phyloP scores from a whole-genome alignment of 345 rosid species.

The Corchorus olitorius region DNA sequence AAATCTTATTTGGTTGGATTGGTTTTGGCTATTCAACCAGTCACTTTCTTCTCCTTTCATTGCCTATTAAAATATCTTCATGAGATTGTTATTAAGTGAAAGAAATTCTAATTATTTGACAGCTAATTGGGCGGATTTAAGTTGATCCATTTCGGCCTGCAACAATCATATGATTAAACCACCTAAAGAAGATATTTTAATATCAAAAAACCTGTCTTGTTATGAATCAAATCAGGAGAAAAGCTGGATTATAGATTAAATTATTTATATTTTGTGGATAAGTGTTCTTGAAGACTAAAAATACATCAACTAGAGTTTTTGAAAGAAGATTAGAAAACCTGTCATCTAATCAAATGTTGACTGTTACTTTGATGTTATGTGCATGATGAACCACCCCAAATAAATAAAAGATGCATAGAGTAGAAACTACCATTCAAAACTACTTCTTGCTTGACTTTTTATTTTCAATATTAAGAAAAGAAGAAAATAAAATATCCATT shows the following conservation, averaged over 20 bases:
- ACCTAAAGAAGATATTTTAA: background rate
- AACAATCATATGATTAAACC: conserved; percentile 13
- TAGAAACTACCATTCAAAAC: background rate
- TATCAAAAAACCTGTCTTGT: background rate
- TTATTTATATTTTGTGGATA: background rate
- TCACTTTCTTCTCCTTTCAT: conserved; percentile 23
- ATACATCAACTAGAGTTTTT: too few relatives aligned
- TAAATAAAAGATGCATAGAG: background rate
- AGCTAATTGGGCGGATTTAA: background rate
- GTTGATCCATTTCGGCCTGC: conserved; percentile 9
- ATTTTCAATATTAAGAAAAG: too few relatives aligned
- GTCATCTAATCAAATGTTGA: background rate
- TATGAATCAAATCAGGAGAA: background rate
- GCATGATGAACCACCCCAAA: background rate
- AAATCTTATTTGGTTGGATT: conserved; percentile 28
- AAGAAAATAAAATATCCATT: too few relatives aligned
- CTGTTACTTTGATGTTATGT: background rate
- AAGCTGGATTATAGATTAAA: background rate
- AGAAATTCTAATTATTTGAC: background rate
- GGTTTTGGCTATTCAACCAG: conserved; percentile 21
- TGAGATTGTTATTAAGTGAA: background rate
- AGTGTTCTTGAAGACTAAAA: background rate
- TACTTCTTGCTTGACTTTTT: background rate
- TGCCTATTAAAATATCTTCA: conserved; percentile 22
- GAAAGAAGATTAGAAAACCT: too few relatives aligned